Evolutionary conservation across 768 basidiomycete genomes (phyloP), one percentile per base, ranked within the genome.

Genomic region (Suillus decipiens): DNA sequence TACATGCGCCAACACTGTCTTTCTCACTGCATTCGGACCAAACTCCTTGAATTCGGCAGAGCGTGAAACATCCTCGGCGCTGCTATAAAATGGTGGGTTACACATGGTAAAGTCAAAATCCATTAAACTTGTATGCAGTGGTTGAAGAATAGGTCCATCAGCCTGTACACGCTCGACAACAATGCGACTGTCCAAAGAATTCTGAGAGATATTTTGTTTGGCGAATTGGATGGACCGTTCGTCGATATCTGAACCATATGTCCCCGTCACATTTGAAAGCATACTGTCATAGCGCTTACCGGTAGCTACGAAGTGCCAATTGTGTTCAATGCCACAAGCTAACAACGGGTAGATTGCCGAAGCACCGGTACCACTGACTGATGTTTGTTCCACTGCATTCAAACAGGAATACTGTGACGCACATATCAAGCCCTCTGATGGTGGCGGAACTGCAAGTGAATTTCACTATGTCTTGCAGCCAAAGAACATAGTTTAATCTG

Each of bases 41-140:
- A 79, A 73, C 54, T 85, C 84, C 69, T 99, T 98, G 7, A 77
- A 76, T 22, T 82, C 81, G 0, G 86, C 84, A 2, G 86, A 87
- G 2, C 74, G 70, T 0, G 69, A 66, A 9, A 95, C 82, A 63
- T 99, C 96, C 36, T 87, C 85, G 1, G 73, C 70, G 62, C 87
- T 91, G n/a, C 79, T 72, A 71, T 97, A 99, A 75, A 99, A 99
- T 0, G 96, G 96, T 0, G 96, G 96, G 73, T 99, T 99, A 76
- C 96, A 98, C 87, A 99, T 93, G 0, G 88, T 86, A 67, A 96
- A 94, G 62, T 90, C 85, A 69, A 88, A 86, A 51, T 39, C 41
- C n/a, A 22, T 31, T 57, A n/a, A 47, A 62, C 28, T 17, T 50
- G 48, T 43, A 22, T 68, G 71, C 17, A 74, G 50, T 39, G 65